phyloP scores from a whole-genome alignment of 148 eudicot genomes.

The Vaccinium darrowii region DNA sequence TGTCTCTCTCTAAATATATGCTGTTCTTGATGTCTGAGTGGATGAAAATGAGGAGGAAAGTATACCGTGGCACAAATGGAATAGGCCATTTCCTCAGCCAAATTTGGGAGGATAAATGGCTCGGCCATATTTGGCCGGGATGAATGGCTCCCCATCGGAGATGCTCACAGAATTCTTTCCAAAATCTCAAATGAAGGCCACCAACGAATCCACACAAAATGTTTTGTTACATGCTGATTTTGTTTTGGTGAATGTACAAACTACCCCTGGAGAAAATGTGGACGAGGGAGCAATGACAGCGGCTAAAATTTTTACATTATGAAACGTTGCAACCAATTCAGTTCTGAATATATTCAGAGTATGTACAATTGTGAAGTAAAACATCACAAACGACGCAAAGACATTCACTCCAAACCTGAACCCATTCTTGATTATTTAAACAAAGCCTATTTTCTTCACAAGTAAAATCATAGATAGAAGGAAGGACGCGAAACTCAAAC shows the following conservation, averaged over 20 bases:
- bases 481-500: neutral
- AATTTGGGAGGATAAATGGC: too few relatives aligned
- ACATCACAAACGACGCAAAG: conserved; percentile 4
- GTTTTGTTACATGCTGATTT: neutral
- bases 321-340: neutral
- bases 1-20: too few relatives aligned
- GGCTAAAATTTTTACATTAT: neutral
- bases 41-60: too few relatives aligned
- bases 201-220: neutral
- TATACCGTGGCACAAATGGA: too few relatives aligned
- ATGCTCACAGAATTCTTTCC: neutral
- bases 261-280: neutral
- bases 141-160: too few relatives aligned
- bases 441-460: neutral
- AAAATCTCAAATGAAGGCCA: neutral
- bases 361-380: neutral
- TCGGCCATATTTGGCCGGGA: too few relatives aligned
- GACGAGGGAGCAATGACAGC: neutral
- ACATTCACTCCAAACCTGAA: neutral
- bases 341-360: conserved; percentile 1
- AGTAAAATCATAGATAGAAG: neutral
- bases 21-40: too few relatives aligned
- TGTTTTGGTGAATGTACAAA: too few relatives aligned
- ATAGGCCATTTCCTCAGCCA: too few relatives aligned
- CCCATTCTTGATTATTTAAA: neutral